Percentiles rank a stretch among this genome's conserved stretches.
phyloP scores from a whole-genome alignment of 306 rosid genomes.

The Sicyos edulis region DNA sequence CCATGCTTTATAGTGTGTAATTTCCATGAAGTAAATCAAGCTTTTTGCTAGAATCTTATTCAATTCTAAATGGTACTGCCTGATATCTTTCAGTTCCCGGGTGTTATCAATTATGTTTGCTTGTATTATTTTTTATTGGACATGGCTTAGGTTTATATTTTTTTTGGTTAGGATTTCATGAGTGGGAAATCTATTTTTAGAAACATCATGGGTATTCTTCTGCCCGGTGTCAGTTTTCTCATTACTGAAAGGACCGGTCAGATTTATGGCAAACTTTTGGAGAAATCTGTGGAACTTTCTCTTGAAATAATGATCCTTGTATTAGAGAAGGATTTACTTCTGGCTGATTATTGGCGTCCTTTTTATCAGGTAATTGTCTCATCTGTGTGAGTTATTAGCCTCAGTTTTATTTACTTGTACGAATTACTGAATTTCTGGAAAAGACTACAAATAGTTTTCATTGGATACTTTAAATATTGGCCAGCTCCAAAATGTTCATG shows the following conservation, averaged over 20 bases:
- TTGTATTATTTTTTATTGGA: background rate
- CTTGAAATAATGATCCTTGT: slow-evolving; percentile 79
- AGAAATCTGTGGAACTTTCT: slow-evolving; percentile 84
- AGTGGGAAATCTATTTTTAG: slow-evolving; percentile 84
- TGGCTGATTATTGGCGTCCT: slow-evolving; percentile 96
- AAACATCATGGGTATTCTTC: slow-evolving; percentile 89
- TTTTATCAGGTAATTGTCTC: slow-evolving; percentile 58
- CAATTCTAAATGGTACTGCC: background rate
- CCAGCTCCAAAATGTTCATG: background rate
- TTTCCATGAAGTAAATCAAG: background rate
- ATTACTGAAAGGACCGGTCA: slow-evolving; percentile 72
- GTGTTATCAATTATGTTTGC: background rate
- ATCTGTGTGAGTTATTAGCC: background rate
- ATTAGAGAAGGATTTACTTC: slow-evolving; percentile 69
- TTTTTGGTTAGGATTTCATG: slow-evolving; percentile 79
- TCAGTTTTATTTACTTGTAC: background rate
- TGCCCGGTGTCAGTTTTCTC: slow-evolving; percentile 64
- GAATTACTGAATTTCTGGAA: slow-evolving; percentile 6
- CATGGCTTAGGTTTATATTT: background rate
- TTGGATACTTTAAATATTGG: background rate
- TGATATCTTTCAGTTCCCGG: background rate
- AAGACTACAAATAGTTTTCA: background rate
- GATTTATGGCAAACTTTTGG: slow-evolving; percentile 69
- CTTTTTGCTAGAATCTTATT: background rate
- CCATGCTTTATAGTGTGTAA: too few species aligned